Percentiles rank a stretch among this genome's conserved stretches.
phyloP scores from a whole-genome alignment of 2,329 filamentous ascomycete genomes.

The Aspergillus cejpii region DNA sequence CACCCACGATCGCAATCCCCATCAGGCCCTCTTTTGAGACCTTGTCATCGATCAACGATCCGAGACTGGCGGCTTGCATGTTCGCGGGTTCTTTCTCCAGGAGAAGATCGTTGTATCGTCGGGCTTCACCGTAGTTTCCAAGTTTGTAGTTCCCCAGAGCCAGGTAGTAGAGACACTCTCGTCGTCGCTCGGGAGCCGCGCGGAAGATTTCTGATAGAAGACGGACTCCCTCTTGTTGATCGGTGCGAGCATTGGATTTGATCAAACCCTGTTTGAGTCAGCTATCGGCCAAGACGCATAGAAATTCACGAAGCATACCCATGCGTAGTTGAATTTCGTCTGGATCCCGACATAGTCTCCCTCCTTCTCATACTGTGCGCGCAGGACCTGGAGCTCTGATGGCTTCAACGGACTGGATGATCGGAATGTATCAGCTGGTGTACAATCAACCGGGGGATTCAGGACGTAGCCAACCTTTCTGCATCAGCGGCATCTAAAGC shows the following conservation, averaged over 20 bases:
- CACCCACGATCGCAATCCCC: conserved; percentile 90
- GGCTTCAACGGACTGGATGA: conserved; percentile 72
- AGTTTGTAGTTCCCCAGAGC: conserved; percentile 97
- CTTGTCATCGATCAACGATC: conserved; percentile 86
- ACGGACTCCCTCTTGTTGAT: conserved; percentile 91
- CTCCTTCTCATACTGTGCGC: conserved; percentile 93
- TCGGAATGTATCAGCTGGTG: conserved; percentile 9
- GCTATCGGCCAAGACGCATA: background rate
- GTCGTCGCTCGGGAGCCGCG: conserved; percentile 79
- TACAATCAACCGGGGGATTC: background rate
- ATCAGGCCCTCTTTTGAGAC: conserved; percentile 90
- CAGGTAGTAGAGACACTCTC: conserved; percentile 97
- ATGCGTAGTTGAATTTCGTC: conserved; percentile 99
- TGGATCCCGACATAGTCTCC: conserved; percentile 94
- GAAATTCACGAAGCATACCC: conserved; percentile 55
- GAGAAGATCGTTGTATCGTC: conserved; percentile 88
- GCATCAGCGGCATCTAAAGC: conserved; percentile 86
- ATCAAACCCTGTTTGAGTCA: conserved; percentile 66
- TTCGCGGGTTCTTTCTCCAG: conserved; percentile 88
- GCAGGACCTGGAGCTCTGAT: conserved; percentile 85
- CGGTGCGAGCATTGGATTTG: conserved; percentile 74
- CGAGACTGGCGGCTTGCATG: conserved; percentile 79
- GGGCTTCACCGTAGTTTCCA: conserved; percentile 90
- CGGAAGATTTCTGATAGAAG: conserved; percentile 96
- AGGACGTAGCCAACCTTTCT: conserved; percentile 62